Evolutionary conservation across 768 basidiomycete species (phyloP).

Genomic region (Russula sp.): DNA sequence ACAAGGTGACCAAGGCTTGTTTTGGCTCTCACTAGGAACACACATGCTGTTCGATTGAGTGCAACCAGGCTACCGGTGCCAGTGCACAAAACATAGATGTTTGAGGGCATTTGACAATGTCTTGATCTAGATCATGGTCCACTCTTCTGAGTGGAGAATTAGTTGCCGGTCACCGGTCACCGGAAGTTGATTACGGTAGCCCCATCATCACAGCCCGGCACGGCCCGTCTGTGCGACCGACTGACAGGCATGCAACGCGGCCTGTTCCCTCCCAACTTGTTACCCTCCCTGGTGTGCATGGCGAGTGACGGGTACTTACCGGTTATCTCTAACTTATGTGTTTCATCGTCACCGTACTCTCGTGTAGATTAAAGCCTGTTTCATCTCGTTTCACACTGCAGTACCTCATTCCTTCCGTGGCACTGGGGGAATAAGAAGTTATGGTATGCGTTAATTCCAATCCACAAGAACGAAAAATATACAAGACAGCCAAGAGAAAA

Average conservation of each 20-base stretch:
- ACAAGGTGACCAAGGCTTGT: background rate
- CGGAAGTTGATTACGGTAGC: background rate
- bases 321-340: background rate
- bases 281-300: background rate
- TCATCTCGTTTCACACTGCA: conserved; percentile 1
- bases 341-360: conserved; percentile 11
- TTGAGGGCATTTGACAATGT: background rate
- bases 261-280: background rate
- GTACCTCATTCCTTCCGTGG: conserved; percentile 9
- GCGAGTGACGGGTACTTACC: conserved; percentile 1
- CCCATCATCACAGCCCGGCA: background rate
- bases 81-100: conserved; percentile 4
- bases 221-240: conserved; percentile 6
- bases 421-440: conserved; percentile 4
- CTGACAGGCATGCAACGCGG: background rate
- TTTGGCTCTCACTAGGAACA: background rate
- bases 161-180: conserved; percentile 14
- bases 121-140: background rate
- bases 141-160: background rate
- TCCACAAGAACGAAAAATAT: background rate
- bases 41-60: conserved; percentile 4
- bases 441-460: conserved; percentile 13
- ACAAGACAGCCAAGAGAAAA: background rate
- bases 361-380: background rate
- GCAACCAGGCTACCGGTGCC: conserved; percentile 4